These are phyloP conservation scores for Smallanthus sonchifolius DNA, from an alignment of 129 eudicot species.

Conservation along the genomic window DNA sequence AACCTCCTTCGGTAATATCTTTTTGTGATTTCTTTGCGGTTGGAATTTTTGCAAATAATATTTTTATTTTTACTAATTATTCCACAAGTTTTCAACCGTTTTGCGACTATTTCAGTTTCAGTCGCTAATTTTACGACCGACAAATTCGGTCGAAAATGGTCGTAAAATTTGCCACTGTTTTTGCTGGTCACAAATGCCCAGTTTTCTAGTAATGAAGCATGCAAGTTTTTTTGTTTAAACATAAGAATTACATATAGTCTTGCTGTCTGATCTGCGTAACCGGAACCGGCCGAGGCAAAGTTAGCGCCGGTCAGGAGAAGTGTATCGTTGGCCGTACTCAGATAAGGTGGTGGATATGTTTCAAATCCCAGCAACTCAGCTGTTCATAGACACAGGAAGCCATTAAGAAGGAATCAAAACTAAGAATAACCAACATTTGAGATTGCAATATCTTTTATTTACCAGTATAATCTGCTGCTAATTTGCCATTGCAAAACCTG, in stretches of 20 bases:
- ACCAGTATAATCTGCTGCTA: constrained; percentile 77
- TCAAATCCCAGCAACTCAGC: constrained; percentile 21
- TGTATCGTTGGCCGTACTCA: constrained; percentile 44
- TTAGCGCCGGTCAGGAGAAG: constrained; percentile 57
- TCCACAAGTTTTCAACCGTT: too few relatives aligned
- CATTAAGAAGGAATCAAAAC: background rate
- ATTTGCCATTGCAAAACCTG: constrained; percentile 82
- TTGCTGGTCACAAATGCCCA: too few relatives aligned
- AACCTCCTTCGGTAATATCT: too few relatives aligned
- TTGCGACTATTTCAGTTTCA: too few relatives aligned
- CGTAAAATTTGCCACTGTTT: too few relatives aligned
- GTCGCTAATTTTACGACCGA: too few relatives aligned
- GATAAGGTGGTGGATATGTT: constrained; percentile 67
- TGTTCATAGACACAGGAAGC: background rate
- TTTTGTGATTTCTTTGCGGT: too few relatives aligned
- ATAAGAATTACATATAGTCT: constrained; percentile 35
- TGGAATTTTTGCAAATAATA: too few relatives aligned
- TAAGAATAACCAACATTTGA: background rate
- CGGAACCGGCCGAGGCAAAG: constrained; percentile 84
- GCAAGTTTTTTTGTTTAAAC: too few relatives aligned
- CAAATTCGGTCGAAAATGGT: too few relatives aligned
- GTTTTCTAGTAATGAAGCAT: too few relatives aligned
- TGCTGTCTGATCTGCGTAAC: constrained; percentile 66
- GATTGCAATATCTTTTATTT: constrained; percentile 1
- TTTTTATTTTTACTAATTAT: too few relatives aligned